phyloP scores from a whole-genome alignment of 1,139 yeast genomes.

The Debaryomyces singareniensis region DNA sequence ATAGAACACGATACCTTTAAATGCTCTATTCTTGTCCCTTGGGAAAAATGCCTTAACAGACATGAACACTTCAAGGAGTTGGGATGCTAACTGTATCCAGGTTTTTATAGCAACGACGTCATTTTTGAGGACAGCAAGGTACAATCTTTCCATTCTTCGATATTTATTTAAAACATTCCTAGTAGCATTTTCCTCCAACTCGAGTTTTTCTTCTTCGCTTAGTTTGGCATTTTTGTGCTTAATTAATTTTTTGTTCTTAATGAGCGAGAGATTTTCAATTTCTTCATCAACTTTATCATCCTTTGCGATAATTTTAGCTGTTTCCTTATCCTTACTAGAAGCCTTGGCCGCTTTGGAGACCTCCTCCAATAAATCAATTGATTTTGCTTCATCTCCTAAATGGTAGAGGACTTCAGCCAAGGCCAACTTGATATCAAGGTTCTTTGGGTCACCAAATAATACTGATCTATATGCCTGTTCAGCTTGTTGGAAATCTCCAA shows the following conservation, averaged over 20 bases:
- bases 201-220: constrained; percentile 51
- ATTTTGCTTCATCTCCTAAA: constrained; percentile 59
- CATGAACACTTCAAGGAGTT: constrained; percentile 74
- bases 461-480: constrained; percentile 56
- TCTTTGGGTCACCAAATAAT: constrained; percentile 51
- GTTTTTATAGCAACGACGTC: constrained; percentile 60
- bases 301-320: constrained; percentile 5
- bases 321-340: constrained; percentile 13
- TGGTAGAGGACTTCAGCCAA: constrained; percentile 78
- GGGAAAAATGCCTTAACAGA: constrained; percentile 76
- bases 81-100: constrained; percentile 84
- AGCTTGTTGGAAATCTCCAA: constrained; percentile 67
- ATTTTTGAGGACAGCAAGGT: constrained; percentile 46
- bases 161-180: constrained; percentile 60
- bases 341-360: constrained; percentile 27
- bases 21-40: constrained; percentile 60
- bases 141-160: constrained; percentile 53
- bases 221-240: constrained; percentile 23
- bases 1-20: constrained; percentile 62
- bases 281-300: constrained; percentile 11
- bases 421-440: constrained; percentile 68
- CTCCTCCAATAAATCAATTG: constrained; percentile 51
- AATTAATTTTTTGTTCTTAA: constrained; percentile 17
- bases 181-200: constrained; percentile 53
- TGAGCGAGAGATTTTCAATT: constrained; percentile 11